Conservation (phyloP, 768 basidiomycete species). For the Hemileccinum impolitum region DNA sequence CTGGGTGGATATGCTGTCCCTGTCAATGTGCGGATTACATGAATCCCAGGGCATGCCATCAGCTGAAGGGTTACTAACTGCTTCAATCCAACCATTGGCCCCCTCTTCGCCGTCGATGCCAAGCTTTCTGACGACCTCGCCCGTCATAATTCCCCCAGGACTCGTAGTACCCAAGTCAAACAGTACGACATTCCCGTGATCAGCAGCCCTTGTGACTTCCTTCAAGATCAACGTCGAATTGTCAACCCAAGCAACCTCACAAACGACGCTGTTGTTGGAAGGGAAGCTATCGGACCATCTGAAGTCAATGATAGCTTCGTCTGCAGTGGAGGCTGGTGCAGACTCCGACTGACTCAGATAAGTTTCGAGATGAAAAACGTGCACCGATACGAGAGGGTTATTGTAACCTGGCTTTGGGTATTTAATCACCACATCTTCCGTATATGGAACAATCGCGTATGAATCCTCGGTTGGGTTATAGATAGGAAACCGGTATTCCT, state of each 20-base stretch:
- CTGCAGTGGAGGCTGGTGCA: slow-evolving; percentile 29
- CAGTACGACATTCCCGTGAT: slow-evolving; percentile 73
- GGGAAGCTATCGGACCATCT: slow-evolving; percentile 64
- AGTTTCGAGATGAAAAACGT: slow-evolving; percentile 73
- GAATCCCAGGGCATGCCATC: slow-evolving; percentile 5
- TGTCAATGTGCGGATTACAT: slow-evolving; percentile 29
- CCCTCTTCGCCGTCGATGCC: slow-evolving; percentile 83
- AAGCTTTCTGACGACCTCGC: slow-evolving; percentile 67
- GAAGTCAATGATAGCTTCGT: slow-evolving; percentile 51
- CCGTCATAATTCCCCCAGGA: slow-evolving; percentile 32
- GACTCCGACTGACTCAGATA: slow-evolving; percentile 41
- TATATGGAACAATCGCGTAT: slow-evolving; percentile 75
- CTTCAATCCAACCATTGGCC: slow-evolving; percentile 94
- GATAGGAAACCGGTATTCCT: slow-evolving; percentile 83
- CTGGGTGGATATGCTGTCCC: slow-evolving; percentile 61
- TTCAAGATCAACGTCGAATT: slow-evolving; percentile 72
- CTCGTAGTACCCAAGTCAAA: slow-evolving; percentile 52
- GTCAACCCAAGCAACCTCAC: slow-evolving; percentile 87
- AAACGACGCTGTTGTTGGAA: slow-evolving; percentile 63
- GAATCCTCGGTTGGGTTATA: slow-evolving; percentile 83
- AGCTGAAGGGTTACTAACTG: slow-evolving; percentile 45
- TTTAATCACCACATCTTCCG: slow-evolving; percentile 54
- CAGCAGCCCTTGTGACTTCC: slow-evolving; percentile 82
- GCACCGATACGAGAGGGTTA: slow-evolving; percentile 82
- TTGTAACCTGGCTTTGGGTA: slow-evolving; percentile 90